phyloP scores from a whole-genome alignment of 1,139 yeast species.

The Geotrichum restrictum region DNA sequence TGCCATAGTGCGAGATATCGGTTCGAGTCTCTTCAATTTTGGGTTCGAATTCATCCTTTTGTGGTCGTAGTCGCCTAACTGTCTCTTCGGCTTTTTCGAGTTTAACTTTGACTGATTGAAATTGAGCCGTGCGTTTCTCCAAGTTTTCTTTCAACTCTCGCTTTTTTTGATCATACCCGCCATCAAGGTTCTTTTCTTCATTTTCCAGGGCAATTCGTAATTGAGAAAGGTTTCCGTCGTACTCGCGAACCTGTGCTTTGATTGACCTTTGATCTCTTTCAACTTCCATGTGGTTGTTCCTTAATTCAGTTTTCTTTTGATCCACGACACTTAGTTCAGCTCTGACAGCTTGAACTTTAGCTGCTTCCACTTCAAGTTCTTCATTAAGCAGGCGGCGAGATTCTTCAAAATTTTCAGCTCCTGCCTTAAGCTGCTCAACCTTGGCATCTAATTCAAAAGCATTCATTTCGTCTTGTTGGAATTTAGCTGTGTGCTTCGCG shows the following conservation, averaged over 20 bases:
- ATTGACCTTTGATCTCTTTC: slow-evolving; percentile 12
- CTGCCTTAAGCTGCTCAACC: slow-evolving; percentile 6
- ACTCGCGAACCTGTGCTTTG: neutral
- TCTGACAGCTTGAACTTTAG: neutral
- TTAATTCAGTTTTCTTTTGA: neutral
- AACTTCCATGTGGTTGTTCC: neutral
- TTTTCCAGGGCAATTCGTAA: slow-evolving; percentile 3
- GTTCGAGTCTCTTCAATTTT: slow-evolving; percentile 14
- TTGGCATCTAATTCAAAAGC: slow-evolving; percentile 16
- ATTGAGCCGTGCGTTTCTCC: neutral
- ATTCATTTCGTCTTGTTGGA: neutral
- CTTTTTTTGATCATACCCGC: slow-evolving; percentile 14
- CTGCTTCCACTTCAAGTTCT: slow-evolving; percentile 4
- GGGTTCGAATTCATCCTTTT: slow-evolving; percentile 25
- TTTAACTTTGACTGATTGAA: neutral
- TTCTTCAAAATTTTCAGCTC: slow-evolving; percentile 6
- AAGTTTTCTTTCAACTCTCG: neutral
- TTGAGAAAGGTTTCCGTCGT: neutral
- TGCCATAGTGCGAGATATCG: neutral
- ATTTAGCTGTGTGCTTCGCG: neutral
- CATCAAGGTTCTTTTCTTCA: slow-evolving; percentile 7
- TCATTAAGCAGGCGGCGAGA: slow-evolving; percentile 19
- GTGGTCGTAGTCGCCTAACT: slow-evolving; percentile 19
- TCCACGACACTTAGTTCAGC: neutral
- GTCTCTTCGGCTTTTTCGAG: slow-evolving; percentile 21